Evolutionary conservation across 2,329 filamentous ascomycete genomes (phyloP), one percentile per base, ranked within the genome.

Genomic region (Beauveria sp.): DNA sequence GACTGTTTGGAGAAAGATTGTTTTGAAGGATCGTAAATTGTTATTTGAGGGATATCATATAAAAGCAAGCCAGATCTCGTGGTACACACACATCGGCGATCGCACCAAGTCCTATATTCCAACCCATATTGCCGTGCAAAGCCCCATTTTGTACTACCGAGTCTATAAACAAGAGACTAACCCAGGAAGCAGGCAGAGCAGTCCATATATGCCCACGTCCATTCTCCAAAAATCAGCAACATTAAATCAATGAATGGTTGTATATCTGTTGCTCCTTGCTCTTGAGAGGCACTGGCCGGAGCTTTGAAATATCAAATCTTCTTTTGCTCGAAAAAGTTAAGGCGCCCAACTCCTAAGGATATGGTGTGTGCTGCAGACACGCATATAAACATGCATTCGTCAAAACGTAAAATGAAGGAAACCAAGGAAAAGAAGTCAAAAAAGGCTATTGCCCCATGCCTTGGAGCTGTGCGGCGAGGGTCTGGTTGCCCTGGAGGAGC

Each of bases 401-500:
- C 22, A 30, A 46, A 40, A 18, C 43, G 41, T 59, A 41, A 59
- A 22, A 20, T 43, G 46, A 41, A 22, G 30, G 26, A 37, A 44
- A 56, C 52, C 3, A 59, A 28, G 41, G 41, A 26, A 16, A 16
- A 22, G 26, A 43, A 14, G 5, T 10, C 9, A 7, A 14, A 28
- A 4, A 12, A 40, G 28, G 20, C 62, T 62, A 66, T 40, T 66
- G 67, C 61, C 73, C 68, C 46, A 74, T 50, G 18, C 65, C 72
- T n/a, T 75, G 75, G 51, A 88, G 71, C 71, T 83, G 81, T n/a
- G 70, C 71, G 61, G 77, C 76, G 58, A 91, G 72, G 28, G 76
- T 71, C 61, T 85, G 77, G 69, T 96, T 96, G 5, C 86, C 90
- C 44, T 80, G 75, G 14, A 91, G 73, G 22, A 96, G 70, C 18